Conservation (phyloP, 202 grass and related monocot genomes). For the Zoysia matrella region DNA sequence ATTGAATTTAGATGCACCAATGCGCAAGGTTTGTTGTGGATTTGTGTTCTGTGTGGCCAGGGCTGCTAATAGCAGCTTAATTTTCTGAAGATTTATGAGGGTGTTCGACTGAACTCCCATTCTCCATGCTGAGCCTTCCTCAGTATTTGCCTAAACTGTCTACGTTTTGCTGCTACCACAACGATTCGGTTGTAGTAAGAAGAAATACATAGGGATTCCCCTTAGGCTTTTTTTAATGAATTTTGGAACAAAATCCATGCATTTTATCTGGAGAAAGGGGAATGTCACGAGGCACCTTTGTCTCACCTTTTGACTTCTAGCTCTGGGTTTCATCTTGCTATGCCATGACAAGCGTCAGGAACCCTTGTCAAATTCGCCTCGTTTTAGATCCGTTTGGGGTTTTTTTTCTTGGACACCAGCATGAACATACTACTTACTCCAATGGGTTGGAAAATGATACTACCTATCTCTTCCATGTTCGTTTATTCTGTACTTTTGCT, state of each 20-base stretch:
- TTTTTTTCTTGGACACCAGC: neutral
- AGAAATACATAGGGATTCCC: neutral
- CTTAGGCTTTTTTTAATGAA: neutral
- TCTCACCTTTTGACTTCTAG: conserved; percentile 10
- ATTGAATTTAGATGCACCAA: conserved; percentile 8
- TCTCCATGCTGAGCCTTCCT: neutral
- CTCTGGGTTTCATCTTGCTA: conserved; percentile 19
- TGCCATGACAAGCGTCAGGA: conserved; percentile 1
- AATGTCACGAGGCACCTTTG: neutral
- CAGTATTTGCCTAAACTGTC: neutral
- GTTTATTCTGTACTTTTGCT: neutral
- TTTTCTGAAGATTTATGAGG: neutral
- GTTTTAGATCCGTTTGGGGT: neutral
- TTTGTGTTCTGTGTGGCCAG: neutral
- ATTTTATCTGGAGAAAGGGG: conserved; percentile 9
- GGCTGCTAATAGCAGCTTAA: neutral
- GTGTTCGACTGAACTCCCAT: neutral
- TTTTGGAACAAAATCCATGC: conserved; percentile 6
- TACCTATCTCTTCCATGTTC: neutral
- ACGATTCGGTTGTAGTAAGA: neutral
- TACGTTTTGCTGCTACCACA: neutral
- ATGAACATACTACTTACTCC: conserved; percentile 7
- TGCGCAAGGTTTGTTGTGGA: neutral
- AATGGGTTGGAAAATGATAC: neutral
- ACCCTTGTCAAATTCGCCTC: neutral